Base-by-base conservation (phyloP, 768 basidiomycete genomes). In the Tricholoma bakamatsutake region DNA sequence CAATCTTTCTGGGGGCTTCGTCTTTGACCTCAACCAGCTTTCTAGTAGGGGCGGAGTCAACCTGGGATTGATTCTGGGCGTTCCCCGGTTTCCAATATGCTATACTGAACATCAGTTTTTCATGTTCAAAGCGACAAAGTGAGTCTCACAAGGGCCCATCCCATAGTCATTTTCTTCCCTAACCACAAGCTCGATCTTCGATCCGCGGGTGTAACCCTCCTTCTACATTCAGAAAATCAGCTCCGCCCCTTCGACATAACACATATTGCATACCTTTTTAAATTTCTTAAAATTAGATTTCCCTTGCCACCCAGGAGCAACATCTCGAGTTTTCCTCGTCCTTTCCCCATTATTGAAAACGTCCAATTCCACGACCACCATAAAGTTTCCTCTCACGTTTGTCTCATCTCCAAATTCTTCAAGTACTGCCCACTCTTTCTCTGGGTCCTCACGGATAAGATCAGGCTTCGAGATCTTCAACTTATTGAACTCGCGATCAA, bases 401-500 rank as follows among this genome's bases (percentile, higher is more conserved):
- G 67, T 69, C 50, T 86, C 80, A 56, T 87, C 81, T 21, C 80
- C 85, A 65, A 89, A 86, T 37, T 85, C 82, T 24, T 80, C 85
- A 42, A 89, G 63, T 11, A 84, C 66, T 2, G 72, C 76, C 85
- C 84, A 87, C 46, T 79, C 76, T 42, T 78, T 69, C 45, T 79
- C 79, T 31, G 70, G 71, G 17, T 82, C 78, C 27, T 76, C 76
- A 3, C 64, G 68, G 54, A 70, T 71, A 50, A 83, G 59, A 50
- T 82, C 81, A 2, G 87, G 84, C 62, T 82, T 85, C 5, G 83
- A 78, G 45, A 91, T 87, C 61, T 80, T 83, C 54, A 91, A 71
- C 43, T 85, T 81, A 64, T 90, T 89, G 63, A 92, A 92, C 55
- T 91, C 89, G 15, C 85, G 78, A 69, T 92, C 89, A 57, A 88